phyloP scores from a whole-genome alignment of 805 yeast species.

The Metschnikowia orientalis region DNA sequence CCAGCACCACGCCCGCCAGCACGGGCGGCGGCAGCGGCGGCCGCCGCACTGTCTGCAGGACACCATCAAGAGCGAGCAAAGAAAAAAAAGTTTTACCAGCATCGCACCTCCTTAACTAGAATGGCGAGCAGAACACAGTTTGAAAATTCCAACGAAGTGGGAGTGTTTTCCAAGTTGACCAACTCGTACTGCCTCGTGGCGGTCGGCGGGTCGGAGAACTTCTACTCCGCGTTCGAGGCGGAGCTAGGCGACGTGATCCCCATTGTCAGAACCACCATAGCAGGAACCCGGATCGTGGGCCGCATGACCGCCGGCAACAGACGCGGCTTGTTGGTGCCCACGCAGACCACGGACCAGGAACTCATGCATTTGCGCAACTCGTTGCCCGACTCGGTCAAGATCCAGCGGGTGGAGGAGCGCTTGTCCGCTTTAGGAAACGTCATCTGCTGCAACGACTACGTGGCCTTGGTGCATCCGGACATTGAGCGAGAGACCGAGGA shows the following conservation, averaged over 20 bases:
- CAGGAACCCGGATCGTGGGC: slow-evolving; percentile 97
- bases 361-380: slow-evolving; percentile 95
- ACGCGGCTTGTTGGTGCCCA: slow-evolving; percentile 94
- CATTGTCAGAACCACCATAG: slow-evolving; percentile 94
- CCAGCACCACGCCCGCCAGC: too few relatives aligned
- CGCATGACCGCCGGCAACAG: slow-evolving; percentile 98
- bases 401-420: slow-evolving; percentile 97
- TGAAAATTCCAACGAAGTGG: slow-evolving; percentile 86
- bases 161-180: slow-evolving; percentile 92
- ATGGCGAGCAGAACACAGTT: slow-evolving; percentile 76
- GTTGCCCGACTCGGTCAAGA: slow-evolving; percentile 89
- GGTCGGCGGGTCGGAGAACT: slow-evolving; percentile 85
- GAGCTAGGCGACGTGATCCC: slow-evolving; percentile 96
- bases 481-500: slow-evolving; percentile 99
- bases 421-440: slow-evolving; percentile 96
- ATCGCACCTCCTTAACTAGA: slow-evolving; percentile 4
- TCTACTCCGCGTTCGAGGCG: slow-evolving; percentile 93
- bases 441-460: slow-evolving; percentile 97
- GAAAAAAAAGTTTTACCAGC: not conserved
- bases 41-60: too few relatives aligned
- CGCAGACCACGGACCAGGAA: slow-evolving; percentile 97
- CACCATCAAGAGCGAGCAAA: too few relatives aligned
- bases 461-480: slow-evolving; percentile 98
- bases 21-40: too few relatives aligned
- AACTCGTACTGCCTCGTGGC: slow-evolving; percentile 96